Percentiles rank a stretch among this genome's conserved stretches.
phyloP scores from a whole-genome alignment of 768 basidiomycete species.

The Boletus coccyginus region DNA sequence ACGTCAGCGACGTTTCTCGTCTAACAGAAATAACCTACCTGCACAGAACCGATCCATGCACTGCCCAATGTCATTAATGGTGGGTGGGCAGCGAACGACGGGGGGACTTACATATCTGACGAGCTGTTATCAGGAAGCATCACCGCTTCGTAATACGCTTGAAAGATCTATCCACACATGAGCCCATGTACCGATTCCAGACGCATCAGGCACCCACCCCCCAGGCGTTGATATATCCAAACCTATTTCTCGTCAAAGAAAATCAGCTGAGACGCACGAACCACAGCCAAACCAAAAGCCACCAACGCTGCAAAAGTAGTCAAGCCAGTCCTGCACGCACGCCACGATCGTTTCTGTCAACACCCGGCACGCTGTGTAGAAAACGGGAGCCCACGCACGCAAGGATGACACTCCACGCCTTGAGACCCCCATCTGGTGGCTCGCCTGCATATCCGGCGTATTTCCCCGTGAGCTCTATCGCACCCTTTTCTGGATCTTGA shows the following conservation, averaged over 20 bases:
- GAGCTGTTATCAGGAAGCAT: conserved; percentile 48
- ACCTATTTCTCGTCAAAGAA: conserved; percentile 31
- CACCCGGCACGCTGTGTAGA: no score
- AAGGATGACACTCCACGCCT: conserved; percentile 31
- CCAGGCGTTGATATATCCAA: conserved; percentile 75
- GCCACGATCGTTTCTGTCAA: background rate
- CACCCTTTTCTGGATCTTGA: conserved; percentile 8
- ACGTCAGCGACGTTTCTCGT: background rate
- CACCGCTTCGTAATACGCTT: conserved; percentile 63
- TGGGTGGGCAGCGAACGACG: background rate
- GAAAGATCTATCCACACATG: conserved; percentile 52
- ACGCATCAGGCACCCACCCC: conserved; percentile 47
- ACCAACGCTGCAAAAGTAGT: conserved; percentile 42
- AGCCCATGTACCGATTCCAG: background rate
- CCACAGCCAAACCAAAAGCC: background rate
- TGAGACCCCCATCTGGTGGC: conserved; percentile 29
- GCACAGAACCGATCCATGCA: conserved; percentile 79
- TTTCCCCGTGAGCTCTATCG: conserved; percentile 1
- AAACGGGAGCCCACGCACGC: conserved; percentile 15
- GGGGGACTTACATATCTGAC: conserved; percentile 56
- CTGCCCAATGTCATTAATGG: conserved; percentile 33
- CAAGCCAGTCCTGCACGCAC: conserved; percentile 11
- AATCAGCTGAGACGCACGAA: background rate
- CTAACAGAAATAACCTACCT: conserved; percentile 36
- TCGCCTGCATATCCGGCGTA: conserved; percentile 21